Base-by-base conservation (phyloP, 148 eudicot species). In the Pouteria glomerata region DNA sequence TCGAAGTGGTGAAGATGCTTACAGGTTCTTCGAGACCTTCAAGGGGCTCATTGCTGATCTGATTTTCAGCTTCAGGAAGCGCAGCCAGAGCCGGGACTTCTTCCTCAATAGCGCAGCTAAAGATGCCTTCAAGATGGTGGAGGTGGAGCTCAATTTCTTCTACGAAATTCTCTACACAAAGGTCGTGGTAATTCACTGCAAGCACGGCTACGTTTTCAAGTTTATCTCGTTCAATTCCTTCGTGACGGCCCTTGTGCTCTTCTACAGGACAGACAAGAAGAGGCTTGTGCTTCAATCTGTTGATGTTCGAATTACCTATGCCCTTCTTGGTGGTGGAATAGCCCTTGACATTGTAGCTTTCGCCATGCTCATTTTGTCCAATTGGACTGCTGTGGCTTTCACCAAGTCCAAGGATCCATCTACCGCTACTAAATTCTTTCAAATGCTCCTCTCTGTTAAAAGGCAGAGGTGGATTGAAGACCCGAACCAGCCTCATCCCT, bases 151-250 rank as follows among this genome's bases (percentile, higher is more conserved):
- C 52, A 83, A 81, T 59, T 83, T 82, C 71, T 63, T 81, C 57
- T 85, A 85, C 39, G 85, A 85, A 10, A 71, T 76, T 70, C 79
- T 85, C 60, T 83, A 60, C 70, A 87, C 91, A 2, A 87, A 87
- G 74, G 57, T 77, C 8, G 45, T 66, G 3, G 78, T 85, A 27
- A 62, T 85, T 33, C 74, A 74, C 31, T 16, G 44, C 16, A 16
- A 1, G 6, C 8, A 14, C 0, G 91, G 87, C 23, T 77, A 71
- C 18, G 2, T 65, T 1, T 19, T 62, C 3, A 77, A 82, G 1
- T 3, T 45, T 27, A 8, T 82, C 48, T 82, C 80, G 16, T 70
- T 74, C 5, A 3, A 29, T 19, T 61, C 55, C 0, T 68, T 52
- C 34, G 34, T 74, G 30, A 67, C 63, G 12, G 31, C 86, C 45